phyloP scores from a whole-genome alignment of 148 eudicot genomes.

The Vaccinium vitisidaea region DNA sequence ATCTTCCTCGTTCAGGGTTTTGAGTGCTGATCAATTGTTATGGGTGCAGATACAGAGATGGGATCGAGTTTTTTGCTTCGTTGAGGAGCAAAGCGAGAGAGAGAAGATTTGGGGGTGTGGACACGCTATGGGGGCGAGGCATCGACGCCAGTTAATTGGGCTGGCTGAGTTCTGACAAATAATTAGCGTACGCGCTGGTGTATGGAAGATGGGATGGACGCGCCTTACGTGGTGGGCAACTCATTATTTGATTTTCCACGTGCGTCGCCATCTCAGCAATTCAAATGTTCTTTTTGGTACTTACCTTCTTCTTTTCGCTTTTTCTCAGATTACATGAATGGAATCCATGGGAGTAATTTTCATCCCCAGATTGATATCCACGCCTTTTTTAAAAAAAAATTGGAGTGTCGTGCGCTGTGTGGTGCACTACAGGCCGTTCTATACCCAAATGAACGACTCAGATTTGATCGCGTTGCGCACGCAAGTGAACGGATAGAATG shows the following conservation, averaged over 20 bases:
- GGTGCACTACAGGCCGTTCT: no score
- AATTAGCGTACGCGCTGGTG: constrained; percentile 2
- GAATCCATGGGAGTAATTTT: no score
- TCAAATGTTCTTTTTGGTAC: not conserved
- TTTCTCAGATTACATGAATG: no score
- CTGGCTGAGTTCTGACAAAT: not conserved
- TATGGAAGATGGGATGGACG: not conserved
- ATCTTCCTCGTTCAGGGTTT: not conserved
- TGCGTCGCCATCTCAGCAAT: not conserved
- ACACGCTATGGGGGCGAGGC: not conserved
- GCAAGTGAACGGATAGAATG: no score
- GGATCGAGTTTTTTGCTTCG: constrained; percentile 9
- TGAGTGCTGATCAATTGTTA: not conserved
- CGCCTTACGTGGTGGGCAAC: not conserved
- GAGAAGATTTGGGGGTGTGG: not conserved
- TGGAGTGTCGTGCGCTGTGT: no score
- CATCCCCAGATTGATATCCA: no score
- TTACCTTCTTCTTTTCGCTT: not conserved
- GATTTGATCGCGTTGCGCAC: no score
- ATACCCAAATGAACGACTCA: no score
- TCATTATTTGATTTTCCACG: not conserved
- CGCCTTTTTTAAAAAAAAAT: no score
- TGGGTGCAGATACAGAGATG: not conserved
- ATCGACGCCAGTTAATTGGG: constrained; percentile 2
- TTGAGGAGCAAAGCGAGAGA: not conserved